Evolutionary conservation across 148 eudicot species (phyloP), one percentile per base, ranked within the genome.

Genomic region (Persicaria tinctoria): DNA sequence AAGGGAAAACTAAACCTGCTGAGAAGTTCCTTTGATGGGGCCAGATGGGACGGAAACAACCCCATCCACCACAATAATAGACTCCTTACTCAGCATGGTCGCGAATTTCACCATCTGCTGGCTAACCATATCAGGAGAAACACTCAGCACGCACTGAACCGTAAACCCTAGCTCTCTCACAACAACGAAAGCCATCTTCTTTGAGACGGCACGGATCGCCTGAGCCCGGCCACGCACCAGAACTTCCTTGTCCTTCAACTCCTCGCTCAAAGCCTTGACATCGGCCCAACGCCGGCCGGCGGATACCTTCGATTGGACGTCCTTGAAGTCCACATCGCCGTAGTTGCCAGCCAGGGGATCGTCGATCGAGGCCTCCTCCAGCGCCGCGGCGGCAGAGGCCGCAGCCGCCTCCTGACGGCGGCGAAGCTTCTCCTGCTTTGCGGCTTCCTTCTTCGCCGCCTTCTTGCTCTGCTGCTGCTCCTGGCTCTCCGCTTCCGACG

Each of bases 161-260:
- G 97, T 93, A 4, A 47, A 87, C 0, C 92, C 89, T 7, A 44
- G 55, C 73, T 91, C 91, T 56, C 98, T 82, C 5, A 93, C 83
- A 6, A 91, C 91, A 13, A 91, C 71, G 50, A 93, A 93, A 51
- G 88, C 94, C 87, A 93, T 87, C 71, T 93, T 93, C 84, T 89
- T 91, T 46, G 94, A 85, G 47, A 93, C 98, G 41, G 87, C 84
- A 0, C 98, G 88, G 51, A 88, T 80, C 38, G 87, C 45, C 70
- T 91, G 97, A 0, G 85, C 91, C 0, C 89, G 80, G 0, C 97
- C 98, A 6, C 92, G 73, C 0, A 93, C 73, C 17, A 91, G 55
- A 12, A 89, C 91, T 4, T 59, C 60, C 63, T 57, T 5, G 41
- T 77, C 95, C 78, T 83, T 79, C 68, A 91, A 41, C 1, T 74